Base-by-base conservation (phyloP, 352 stramenopile species). In the Lagenidium sp. region DNA sequence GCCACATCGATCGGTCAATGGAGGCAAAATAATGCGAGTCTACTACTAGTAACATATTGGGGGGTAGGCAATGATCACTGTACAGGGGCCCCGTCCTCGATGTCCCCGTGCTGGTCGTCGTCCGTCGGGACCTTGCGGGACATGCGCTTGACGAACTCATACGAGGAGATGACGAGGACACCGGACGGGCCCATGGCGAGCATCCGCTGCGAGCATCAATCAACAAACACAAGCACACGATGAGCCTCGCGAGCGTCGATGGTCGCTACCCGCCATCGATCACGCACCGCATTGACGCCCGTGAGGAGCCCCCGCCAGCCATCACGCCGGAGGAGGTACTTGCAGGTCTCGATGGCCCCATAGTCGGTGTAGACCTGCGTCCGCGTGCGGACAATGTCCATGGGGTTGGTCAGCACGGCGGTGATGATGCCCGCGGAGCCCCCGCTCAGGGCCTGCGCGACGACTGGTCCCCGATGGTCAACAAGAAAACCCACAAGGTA, bases 71-170 rank as follows among this genome's bases (percentile, higher is more conserved):
- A n/a, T n/a, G n/a, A n/a, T n/a, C n/a, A n/a, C n/a, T n/a, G n/a
- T n/a, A n/a, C n/a, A n/a, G n/a, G n/a, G n/a, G n/a, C n/a, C n/a
- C n/a, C n/a, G n/a, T n/a, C n/a, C n/a, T n/a, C n/a, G n/a, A n/a
- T n/a, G n/a, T n/a, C n/a, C n/a, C n/a, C n/a, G n/a, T n/a, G n/a
- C n/a, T 40, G 32, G 34, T 47, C 50, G 10, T 49, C 25, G 32
- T 81, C 62, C 8, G 59, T 36, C 4, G 65, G 60, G 13, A 66
- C 60, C 50, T 80, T 89, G 41, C 70, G 66, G 19, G 76, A 87
- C 56, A 87, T 70, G 45, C 82, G 79, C 68, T 95, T 95, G 41
- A 95, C 77, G 38, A 94, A 86, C 60, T 95, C 83, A 60, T 95
- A 95, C 19, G 83, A 88, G 12, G 83, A 81, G 40, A 95, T 77